Evolutionary conservation across 2,329 filamentous ascomycete species (phyloP).

Genomic region (Colletotrichum sp.): DNA sequence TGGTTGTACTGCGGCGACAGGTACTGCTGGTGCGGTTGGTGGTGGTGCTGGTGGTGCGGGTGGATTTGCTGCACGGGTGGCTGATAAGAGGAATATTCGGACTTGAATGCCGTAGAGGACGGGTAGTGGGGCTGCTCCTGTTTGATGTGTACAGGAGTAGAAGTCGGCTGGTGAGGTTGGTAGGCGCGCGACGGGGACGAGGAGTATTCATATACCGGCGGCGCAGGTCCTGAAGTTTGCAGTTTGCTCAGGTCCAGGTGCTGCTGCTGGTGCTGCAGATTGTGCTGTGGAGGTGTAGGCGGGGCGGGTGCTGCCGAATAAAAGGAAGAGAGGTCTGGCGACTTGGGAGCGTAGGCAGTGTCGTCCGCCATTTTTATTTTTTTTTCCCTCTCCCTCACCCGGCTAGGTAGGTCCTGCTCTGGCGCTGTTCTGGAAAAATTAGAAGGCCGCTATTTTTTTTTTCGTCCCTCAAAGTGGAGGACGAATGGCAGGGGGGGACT

Average conservation of each 20-base stretch:
- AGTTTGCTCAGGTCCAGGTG: conserved; percentile 11
- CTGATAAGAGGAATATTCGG: conserved; percentile 17
- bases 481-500: conserved; percentile 6
- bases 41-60: conserved; percentile 34
- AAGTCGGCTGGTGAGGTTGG: conserved; percentile 20
- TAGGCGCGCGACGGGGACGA: conserved; percentile 15
- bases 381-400: neutral
- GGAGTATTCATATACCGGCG: conserved; percentile 22
- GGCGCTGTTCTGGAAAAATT: conserved; percentile 13
- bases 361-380: conserved; percentile 50
- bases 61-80: conserved; percentile 27
- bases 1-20: conserved; percentile 25
- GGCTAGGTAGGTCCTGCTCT: neutral
- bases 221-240: conserved; percentile 11
- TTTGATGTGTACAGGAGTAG: conserved; percentile 22
- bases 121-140: conserved; percentile 21
- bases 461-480: neutral
- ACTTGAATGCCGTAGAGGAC: conserved; percentile 20
- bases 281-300: conserved; percentile 30
- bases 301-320: conserved; percentile 41
- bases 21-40: conserved; percentile 26
- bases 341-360: conserved; percentile 60
- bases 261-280: conserved; percentile 30
- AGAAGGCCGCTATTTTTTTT: conserved; percentile 8
- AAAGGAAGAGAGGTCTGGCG: conserved; percentile 64